These are phyloP conservation scores for Globisporangium perplexum DNA, from an alignment of 352 stramenopile genomes.

Conservation along the genomic window DNA sequence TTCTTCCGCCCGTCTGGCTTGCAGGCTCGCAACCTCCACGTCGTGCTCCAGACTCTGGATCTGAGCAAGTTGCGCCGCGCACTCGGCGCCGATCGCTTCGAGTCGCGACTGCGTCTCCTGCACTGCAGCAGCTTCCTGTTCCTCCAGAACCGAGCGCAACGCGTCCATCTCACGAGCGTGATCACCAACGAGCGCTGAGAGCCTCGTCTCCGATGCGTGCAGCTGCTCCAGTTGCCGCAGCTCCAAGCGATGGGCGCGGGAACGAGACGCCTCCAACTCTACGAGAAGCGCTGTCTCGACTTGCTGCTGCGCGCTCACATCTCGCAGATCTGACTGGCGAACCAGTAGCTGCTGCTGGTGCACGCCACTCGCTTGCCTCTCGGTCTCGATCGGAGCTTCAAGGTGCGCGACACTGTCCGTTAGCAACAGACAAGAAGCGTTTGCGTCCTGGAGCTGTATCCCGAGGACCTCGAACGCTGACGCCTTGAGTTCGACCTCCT, in stretches of 20 bases:
- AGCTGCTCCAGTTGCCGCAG: not conserved
- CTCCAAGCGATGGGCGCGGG: not conserved
- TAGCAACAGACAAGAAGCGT: not conserved
- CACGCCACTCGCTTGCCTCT: not conserved
- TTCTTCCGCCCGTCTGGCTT: not conserved
- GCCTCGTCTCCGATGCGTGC: not conserved
- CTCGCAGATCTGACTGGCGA: not conserved
- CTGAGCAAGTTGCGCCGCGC: not conserved
- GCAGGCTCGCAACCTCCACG: not conserved
- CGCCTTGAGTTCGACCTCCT: not conserved
- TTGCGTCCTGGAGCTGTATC: not conserved
- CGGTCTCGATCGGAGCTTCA: not conserved
- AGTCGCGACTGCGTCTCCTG: not conserved
- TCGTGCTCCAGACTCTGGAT: not conserved
- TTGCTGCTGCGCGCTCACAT: not conserved
- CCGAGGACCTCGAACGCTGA: not conserved
- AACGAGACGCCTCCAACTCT: not conserved
- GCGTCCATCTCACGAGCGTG: not conserved
- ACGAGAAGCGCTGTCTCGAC: not conserved
- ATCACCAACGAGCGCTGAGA: not conserved
- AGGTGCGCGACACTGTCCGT: conserved; percentile 3
- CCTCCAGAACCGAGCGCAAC: not conserved
- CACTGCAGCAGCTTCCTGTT: not conserved
- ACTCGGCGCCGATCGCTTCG: not conserved
- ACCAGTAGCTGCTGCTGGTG: not conserved